phyloP scores from a whole-genome alignment of 345 rosid genomes.

The Salix brachista region DNA sequence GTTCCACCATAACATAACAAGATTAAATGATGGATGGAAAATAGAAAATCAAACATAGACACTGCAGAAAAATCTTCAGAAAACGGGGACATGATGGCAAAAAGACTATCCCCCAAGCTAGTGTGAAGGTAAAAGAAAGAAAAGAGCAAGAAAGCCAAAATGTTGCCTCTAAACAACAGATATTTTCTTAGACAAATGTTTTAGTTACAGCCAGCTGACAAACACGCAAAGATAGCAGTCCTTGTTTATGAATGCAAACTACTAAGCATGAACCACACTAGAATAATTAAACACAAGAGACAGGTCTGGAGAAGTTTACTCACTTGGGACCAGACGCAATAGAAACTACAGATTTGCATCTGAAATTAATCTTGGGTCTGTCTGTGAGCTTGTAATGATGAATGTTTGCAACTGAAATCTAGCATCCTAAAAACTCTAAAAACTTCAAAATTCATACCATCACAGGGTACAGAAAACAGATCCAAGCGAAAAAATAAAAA shows the following conservation, averaged over 20 bases:
- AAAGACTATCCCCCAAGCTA: neutral
- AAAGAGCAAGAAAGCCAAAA: neutral
- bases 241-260: neutral
- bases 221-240: neutral
- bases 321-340: conserved; percentile 66
- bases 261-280: neutral
- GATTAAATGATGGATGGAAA: neutral
- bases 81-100: neutral
- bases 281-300: neutral
- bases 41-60: neutral
- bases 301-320: conserved; percentile 38
- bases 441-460: no score
- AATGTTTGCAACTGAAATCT: no score
- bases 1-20: neutral
- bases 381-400: no score
- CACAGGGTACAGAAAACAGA: no score
- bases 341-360: conserved; percentile 73
- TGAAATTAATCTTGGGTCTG: no score
- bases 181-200: neutral
- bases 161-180: neutral
- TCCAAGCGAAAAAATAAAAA: no score
- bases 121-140: neutral
- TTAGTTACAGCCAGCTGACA: neutral
- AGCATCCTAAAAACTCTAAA: no score
- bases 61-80: neutral